A percentile compares a stretch with the other conserved stretches of the same genome.
phyloP scores from a whole-genome alignment of 352 stramenopile species.

The Phytophthora parvispora region DNA sequence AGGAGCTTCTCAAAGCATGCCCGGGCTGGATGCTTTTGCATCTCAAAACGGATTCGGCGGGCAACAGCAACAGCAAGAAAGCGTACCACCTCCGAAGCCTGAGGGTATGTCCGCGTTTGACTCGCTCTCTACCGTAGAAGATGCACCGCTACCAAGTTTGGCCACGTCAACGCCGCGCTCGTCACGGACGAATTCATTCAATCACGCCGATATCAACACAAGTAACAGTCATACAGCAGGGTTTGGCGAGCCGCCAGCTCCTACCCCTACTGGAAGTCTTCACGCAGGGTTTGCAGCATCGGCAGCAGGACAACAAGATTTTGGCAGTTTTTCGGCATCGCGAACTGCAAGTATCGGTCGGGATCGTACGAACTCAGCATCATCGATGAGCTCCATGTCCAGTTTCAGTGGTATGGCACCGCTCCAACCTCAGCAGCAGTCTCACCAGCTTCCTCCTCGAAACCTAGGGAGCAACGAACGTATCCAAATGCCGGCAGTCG shows the following conservation, averaged over 20 bases:
- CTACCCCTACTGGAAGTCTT: conserved; percentile 21
- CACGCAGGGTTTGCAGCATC: conserved; percentile 22
- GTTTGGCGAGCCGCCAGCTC: conserved; percentile 14
- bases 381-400: conserved; percentile 54
- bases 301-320: conserved; percentile 21
- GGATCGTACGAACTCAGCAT: conserved; percentile 51
- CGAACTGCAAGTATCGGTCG: conserved; percentile 19
- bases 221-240: conserved; percentile 5
- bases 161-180: conserved; percentile 30
- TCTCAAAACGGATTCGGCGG: conserved; percentile 27
- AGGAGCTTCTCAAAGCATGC: conserved; percentile 4
- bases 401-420: conserved; percentile 40
- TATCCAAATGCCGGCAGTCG: conserved; percentile 26
- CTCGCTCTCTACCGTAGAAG: conserved; percentile 43
- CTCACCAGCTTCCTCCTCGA: conserved; percentile 26
- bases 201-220: conserved; percentile 9
- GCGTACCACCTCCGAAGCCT: conserved; percentile 21
- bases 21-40: conserved; percentile 10
- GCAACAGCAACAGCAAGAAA: conserved; percentile 25
- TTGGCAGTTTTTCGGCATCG: conserved; percentile 19
- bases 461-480: conserved; percentile 36
- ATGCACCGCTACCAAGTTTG: conserved; percentile 43
- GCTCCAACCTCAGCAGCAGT: conserved; percentile 16
- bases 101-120: conserved; percentile 76
- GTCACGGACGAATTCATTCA: conserved; percentile 32